A percentile compares a stretch with the other conserved stretches of the same genome.
Conservation (phyloP, 2,329 filamentous ascomycete species). For the Colletotrichum incanum region DNA sequence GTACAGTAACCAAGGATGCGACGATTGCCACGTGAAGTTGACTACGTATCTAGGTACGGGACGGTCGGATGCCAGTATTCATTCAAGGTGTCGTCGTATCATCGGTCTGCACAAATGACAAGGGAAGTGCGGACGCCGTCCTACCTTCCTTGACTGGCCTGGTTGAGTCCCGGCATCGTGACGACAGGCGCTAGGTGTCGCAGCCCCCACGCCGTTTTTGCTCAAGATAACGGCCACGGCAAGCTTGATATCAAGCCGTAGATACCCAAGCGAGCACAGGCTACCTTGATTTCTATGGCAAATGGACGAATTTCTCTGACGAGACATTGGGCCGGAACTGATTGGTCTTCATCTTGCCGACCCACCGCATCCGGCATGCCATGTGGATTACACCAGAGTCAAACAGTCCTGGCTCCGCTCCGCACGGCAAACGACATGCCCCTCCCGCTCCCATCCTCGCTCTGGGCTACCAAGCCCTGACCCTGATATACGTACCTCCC, state of each 20-base stretch:
- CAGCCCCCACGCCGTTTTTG: not conserved
- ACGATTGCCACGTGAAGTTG: slow-evolving; percentile 10
- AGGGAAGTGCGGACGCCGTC: not conserved
- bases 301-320: slow-evolving; percentile 21
- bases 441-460: not conserved
- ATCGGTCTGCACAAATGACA: not conserved
- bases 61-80: slow-evolving; percentile 11
- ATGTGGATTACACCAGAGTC: not conserved
- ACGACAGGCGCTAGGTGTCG: not conserved
- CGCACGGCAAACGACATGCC: not conserved
- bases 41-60: slow-evolving; percentile 3
- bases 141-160: slow-evolving; percentile 13
- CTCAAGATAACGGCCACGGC: slow-evolving; percentile 4
- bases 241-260: not conserved
- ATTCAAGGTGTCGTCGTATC: slow-evolving; percentile 1
- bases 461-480: not conserved
- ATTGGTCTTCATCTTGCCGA: slow-evolving; percentile 24
- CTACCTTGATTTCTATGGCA: slow-evolving; percentile 12
- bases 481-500: not conserved
- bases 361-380: slow-evolving; percentile 31
- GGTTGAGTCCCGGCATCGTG: not conserved
- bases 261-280: slow-evolving; percentile 17
- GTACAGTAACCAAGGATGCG: not conserved
- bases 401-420: slow-evolving; percentile 4
- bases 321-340: slow-evolving; percentile 7